A percentile compares a stretch with the other conserved stretches of the same genome.
Conservation (phyloP, 2,329 filamentous ascomycete species). For the Venturia effusa region DNA sequence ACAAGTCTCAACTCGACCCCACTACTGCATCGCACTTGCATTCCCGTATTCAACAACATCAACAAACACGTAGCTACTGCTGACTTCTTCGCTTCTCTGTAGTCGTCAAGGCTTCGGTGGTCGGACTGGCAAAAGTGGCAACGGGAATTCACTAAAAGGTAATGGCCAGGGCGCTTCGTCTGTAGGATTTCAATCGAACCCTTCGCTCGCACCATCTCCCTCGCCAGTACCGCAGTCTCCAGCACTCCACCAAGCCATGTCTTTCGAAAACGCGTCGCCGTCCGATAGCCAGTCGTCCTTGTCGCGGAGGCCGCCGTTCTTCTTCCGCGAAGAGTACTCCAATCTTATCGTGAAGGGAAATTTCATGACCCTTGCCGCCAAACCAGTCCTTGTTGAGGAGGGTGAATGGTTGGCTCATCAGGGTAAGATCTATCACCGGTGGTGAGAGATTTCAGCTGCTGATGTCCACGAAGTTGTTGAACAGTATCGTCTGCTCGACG, state of each 20-base stretch:
- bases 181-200: conserved; percentile 22
- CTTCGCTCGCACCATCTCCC: conserved; percentile 22
- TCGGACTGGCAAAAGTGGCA: conserved; percentile 28
- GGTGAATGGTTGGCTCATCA: conserved; percentile 96
- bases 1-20: not conserved
- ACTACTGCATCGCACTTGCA: conserved; percentile 19
- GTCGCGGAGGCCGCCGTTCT: conserved; percentile 59
- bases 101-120: conserved; percentile 32
- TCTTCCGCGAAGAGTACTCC: conserved; percentile 64
- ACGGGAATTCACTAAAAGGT: conserved; percentile 9
- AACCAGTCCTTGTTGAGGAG: conserved; percentile 85
- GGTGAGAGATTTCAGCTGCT: not conserved
- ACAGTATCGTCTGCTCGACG: conserved; percentile 80
- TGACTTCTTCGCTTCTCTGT: conserved; percentile 17
- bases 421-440: conserved; percentile 43
- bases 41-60: conserved; percentile 22
- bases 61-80: conserved; percentile 20
- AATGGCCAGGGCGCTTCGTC: conserved; percentile 17
- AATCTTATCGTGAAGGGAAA: conserved; percentile 93
- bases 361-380: conserved; percentile 89
- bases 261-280: conserved; percentile 49
- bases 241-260: conserved; percentile 55
- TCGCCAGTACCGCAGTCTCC: conserved; percentile 35
- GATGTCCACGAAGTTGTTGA: conserved; percentile 60
- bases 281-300: conserved; percentile 29